Base-by-base conservation (phyloP, 1,284 basidiomycete species). In the Pseudozyma pruni region DNA sequence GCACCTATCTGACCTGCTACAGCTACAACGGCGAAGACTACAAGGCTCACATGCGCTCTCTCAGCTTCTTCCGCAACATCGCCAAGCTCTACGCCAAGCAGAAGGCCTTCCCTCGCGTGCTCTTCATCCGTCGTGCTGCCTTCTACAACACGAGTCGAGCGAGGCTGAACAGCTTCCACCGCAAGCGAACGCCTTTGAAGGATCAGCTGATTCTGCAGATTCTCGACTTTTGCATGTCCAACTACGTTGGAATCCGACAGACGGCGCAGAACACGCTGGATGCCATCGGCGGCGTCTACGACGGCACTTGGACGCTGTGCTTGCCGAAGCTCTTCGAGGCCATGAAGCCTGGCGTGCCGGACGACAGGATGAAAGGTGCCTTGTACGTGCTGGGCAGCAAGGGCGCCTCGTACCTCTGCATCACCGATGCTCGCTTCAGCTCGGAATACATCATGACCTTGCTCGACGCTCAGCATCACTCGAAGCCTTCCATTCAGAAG, bases 341-440 rank as follows among this genome's bases (percentile, higher is more conserved):
- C 0, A 84, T 95, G 41, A 44, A 60, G 29, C 68, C 62, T 10
- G 53, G 56, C 7, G 73, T 60, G 14, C 91, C 93, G 76, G 92
- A 94, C 20, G 95, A 98, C 83, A 87, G 90, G 46, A 96, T 96
- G 89, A 98, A 98, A 84, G 91, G 92, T 11, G 94, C 94, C 8
- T 85, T 98, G 19, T 94, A 96, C 81, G 87, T 94, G 22, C 85
- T 98, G 9, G 90, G 89, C 80, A 89, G 89, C 78, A 93, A 92
- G 84, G 88, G 87, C 39, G 72, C 69, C 52, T 86, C 61, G 39
- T 80, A 83, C 54, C 67, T 80, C 32, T 82, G 79, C 37, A 76
- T 83, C 60, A 74, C 78, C 87, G 92, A 95, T 83, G 87, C 88
- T 62, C 85, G 85, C n/a, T 88, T 89, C 72, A 87, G 89, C 64